Evolutionary conservation across 805 yeast species (phyloP).

Genomic region (Yarrowia alimentaria): DNA sequence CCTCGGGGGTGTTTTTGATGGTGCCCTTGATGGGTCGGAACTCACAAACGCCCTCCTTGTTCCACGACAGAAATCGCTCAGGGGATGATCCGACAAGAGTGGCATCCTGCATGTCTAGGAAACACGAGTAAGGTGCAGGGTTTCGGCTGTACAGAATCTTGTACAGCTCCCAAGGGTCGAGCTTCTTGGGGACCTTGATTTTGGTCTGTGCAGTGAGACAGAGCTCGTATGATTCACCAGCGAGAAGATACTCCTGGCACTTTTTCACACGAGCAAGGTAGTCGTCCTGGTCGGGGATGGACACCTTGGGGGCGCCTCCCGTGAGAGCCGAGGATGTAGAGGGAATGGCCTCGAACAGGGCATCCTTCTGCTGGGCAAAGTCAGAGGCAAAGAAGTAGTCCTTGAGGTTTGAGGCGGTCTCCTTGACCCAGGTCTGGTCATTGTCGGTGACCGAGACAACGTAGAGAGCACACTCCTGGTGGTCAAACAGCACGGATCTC

Average conservation of each 20-base stretch:
- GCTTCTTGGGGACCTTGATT: constrained; percentile 49
- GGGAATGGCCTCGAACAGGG: constrained; percentile 5
- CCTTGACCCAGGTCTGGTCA: constrained; percentile 37
- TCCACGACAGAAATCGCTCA: constrained; percentile 87
- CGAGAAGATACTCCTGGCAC: constrained; percentile 65
- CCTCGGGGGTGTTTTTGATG: constrained; percentile 60
- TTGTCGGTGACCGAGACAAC: constrained; percentile 51
- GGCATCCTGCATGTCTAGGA: constrained; percentile 54
- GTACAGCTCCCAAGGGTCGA: constrained; percentile 76
- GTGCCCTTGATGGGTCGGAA: constrained; percentile 97
- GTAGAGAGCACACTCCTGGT: constrained; percentile 46
- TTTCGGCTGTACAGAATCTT: constrained; percentile 66
- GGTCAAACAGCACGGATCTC: constrained; percentile 58
- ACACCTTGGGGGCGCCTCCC: constrained; percentile 30
- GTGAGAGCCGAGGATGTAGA: constrained; percentile 17
- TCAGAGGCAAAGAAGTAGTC: constrained; percentile 5
- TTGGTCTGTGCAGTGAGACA: constrained; percentile 80
- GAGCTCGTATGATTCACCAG: constrained; percentile 91
- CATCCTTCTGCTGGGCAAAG: background rate
- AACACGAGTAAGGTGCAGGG: constrained; percentile 93
- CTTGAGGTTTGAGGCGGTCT: constrained; percentile 9
- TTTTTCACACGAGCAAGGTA: constrained; percentile 56
- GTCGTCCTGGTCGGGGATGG: constrained; percentile 49
- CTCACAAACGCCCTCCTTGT: constrained; percentile 54
- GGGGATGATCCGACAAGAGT: constrained; percentile 85